Evolutionary conservation across 768 basidiomycete species (phyloP), one percentile per base, ranked within the genome.

Genomic region (Lactifluus pinguis): DNA sequence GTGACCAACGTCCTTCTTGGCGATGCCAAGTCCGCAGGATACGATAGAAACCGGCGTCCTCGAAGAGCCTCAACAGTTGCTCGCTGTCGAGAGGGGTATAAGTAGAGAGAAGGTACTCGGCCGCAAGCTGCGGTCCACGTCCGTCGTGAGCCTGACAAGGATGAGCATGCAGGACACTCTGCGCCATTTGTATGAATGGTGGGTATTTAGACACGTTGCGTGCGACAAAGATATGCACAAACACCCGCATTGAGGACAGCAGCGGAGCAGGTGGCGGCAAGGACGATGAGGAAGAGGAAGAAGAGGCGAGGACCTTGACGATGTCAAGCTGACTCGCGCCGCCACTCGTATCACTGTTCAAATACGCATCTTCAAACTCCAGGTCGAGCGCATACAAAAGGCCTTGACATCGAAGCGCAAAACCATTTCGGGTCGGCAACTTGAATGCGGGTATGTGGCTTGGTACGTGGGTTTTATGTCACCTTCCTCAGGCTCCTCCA

Each of bases 121-220:
- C 85, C 0, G 97, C 97, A 6, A 99, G 80, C 69, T 99, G 93
- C 76, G 72, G 70, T 95, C 92, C 0, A 76, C 69, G 69, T 94
- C 92, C 61, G 82, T 77, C 0, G 91, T 83, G 13, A 99, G 84
- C 7, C 82, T 82, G 60, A 88, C 77, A 52, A 99, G 81, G 67
- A 98, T 83, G 44, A n/a, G 75, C 78, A 67, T 93, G 87, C 17
- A 94, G 77, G 4, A 81, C 76, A 61, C 80, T 85, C 1, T 86
- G 82, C 0, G 86, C 73, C 45, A 93, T 76, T 13, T 55, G 47
- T 29, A 61, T 79, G 71, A 86, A 92, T 72, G 97, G 94, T 1
- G 89, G 85, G 73, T 98, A 99, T 74, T 98, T 98, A 0, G 97
- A 92, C 11, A 97, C 83, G 71, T 98, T 99, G 60, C 95, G 87